Base-by-base conservation (phyloP, 164 flowering plant species). In the Tetracentron sinense region DNA sequence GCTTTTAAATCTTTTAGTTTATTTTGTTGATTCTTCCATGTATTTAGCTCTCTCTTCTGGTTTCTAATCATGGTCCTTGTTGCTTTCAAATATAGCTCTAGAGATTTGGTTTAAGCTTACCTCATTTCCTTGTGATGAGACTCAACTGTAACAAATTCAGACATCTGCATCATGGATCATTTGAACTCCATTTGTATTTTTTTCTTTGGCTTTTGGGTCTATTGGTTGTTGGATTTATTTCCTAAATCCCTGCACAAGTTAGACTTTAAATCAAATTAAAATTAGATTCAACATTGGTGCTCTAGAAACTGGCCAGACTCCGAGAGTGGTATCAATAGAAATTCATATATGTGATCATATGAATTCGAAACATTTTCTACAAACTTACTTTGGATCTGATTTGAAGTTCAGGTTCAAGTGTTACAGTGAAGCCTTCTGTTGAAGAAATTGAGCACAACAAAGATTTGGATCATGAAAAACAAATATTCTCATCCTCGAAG, bases 401-500 rank as follows among this genome's bases (percentile, higher is more conserved):
- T 28, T 65, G 69, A 29, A 23, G 8, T 73, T 73, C 76, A 80
- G 81, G 78, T 68, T 61, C 79, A 65, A 73, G 69, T 50, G 42
- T 65, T 46, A 21, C 79, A 69, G 74, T 72, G 47, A 79, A 64
- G 47, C 68, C 81, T 64, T 73, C 65, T 58, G 16, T 44, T 8
- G 61, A 67, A 73, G 70, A 56, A 67, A 63, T 53, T 61, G 46
- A 42, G 56, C 60, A 61, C 35, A 35, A 35, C 53, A 64, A 50
- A 61, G 56, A 42, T n/a, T 62, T 51, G n/a, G 38, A 60, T 50
- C 49, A 26, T 42, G 54, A 57, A 23, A 50, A 58, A 48, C 53
- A 62, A 28, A 64, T 52, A 19, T 7, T 70, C 35, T 64, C 78
- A 47, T 23, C 66, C 42, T 57, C 74, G 31, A 48, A 71, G 26